Evolutionary conservation across 2,329 filamentous ascomycete genomes (phyloP).

Genomic region (Cytospora mali): DNA sequence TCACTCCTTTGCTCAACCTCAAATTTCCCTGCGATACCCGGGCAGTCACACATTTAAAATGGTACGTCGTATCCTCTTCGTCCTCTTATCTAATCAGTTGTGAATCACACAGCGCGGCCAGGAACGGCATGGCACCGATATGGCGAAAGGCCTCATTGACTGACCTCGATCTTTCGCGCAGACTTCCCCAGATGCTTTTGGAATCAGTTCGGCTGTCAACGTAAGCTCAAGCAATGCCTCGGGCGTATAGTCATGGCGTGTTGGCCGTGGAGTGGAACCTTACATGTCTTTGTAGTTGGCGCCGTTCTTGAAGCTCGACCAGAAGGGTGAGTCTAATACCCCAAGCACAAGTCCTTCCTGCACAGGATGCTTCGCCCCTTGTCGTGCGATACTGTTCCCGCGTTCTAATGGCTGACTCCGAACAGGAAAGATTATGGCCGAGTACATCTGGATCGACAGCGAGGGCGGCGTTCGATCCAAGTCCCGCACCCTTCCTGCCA

Average conservation of each 20-base stretch:
- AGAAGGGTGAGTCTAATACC: neutral
- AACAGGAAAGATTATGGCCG: neutral
- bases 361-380: neutral
- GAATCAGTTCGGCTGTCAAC: neutral
- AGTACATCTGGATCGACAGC: slow-evolving; percentile 96
- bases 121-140: neutral
- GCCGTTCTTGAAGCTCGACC: slow-evolving; percentile 1
- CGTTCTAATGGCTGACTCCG: neutral
- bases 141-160: neutral
- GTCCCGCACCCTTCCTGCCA: slow-evolving; percentile 62
- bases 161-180: neutral
- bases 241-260: neutral
- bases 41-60: neutral
- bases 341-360: neutral
- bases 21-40: neutral
- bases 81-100: neutral
- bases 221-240: slow-evolving; percentile 1
- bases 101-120: neutral
- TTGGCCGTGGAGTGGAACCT: neutral
- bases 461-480: slow-evolving; percentile 86
- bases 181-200: neutral
- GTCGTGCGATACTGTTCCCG: fast-evolving
- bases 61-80: neutral
- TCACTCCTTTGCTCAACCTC: neutral
- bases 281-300: neutral